Evolutionary conservation across 306 rosid species (phyloP), one percentile per base, ranked within the genome.

Genomic region (Cucumis cinereus): DNA sequence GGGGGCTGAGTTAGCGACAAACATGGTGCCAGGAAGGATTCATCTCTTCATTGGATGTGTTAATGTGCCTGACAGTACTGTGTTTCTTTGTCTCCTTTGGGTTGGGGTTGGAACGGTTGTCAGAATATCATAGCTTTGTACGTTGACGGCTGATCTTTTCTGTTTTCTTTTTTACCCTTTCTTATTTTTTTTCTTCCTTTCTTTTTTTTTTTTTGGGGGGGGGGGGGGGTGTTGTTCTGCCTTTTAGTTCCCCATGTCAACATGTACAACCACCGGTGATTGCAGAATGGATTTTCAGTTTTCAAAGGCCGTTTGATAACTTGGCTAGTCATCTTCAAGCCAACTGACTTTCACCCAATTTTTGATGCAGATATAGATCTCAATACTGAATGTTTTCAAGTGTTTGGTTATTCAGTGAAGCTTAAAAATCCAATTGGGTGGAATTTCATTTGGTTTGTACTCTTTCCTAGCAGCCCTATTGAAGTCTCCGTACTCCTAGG

Each of bases 1-100:
- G 60, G 60, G 76, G 45, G 76, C 60, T 47, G 76, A 49, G 60
- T 72, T 23, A 47, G 75, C 58, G 23, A 49, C 76, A 49, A 28
- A 26, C 38, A 26, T 72, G 76, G 26, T 49, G 60, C 76, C 76
- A 49, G 26, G 69, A 62, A 33, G 45, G 75, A 47, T 72, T 72
- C 60, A 47, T 50, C 41, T 60, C 43, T 72, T 49, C 60, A 50
- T 49, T 72, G 76, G 76, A 72, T 50, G 26, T 47, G 76, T 28
- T 50, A 28, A 50, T 72, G 60, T 50, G 60, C 43, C 59, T 71
- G 59, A 26, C 56, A 71, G 55, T 71, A 26, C 38, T 28, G 10
- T 49, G 5, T 72, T 72, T 47, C 59, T 72, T 72, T 47, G 60
- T 72, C 60, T 28, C 60, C 59, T 70, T 43, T 67, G 75, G 23